phyloP scores from a whole-genome alignment of 805 yeast genomes.

The Yarrowia bubula region DNA sequence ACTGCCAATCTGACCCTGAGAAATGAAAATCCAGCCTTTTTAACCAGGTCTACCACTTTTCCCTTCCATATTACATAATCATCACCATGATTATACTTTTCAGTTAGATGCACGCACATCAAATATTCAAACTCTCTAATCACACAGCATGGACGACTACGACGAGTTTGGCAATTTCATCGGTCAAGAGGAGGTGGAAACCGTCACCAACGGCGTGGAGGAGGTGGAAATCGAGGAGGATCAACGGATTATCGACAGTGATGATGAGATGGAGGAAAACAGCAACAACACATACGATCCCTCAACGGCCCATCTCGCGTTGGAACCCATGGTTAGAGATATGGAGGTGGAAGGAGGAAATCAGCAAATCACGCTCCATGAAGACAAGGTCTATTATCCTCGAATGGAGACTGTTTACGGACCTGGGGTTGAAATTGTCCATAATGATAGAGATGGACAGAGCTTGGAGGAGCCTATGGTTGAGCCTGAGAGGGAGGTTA shows the following conservation, averaged over 20 bases:
- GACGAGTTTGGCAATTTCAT: constrained; percentile 58
- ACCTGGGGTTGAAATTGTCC: constrained; percentile 61
- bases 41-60: too few species aligned
- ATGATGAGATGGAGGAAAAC: constrained; percentile 20
- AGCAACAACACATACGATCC: not conserved
- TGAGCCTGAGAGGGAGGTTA: constrained; percentile 48
- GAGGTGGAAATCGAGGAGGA: constrained; percentile 29
- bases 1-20: too few species aligned
- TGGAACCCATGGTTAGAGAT: constrained; percentile 11
- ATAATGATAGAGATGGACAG: constrained; percentile 54
- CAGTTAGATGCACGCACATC: not conserved
- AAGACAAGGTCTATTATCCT: constrained; percentile 48
- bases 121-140: constrained; percentile 28
- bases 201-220: constrained; percentile 29
- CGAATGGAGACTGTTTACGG: constrained; percentile 52
- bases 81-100: too few species aligned
- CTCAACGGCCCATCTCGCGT: constrained; percentile 2
- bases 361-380: constrained; percentile 43
- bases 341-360: constrained; percentile 30
- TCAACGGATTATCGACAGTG: constrained; percentile 28
- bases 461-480: constrained; percentile 63
- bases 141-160: constrained; percentile 57
- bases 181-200: constrained; percentile 36
- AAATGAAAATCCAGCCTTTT: too few species aligned
- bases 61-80: too few species aligned